These are phyloP conservation scores for Aspergillus avenaceus DNA, from an alignment of 495 filamentous ascomycete species.

Conservation along the genomic window DNA sequence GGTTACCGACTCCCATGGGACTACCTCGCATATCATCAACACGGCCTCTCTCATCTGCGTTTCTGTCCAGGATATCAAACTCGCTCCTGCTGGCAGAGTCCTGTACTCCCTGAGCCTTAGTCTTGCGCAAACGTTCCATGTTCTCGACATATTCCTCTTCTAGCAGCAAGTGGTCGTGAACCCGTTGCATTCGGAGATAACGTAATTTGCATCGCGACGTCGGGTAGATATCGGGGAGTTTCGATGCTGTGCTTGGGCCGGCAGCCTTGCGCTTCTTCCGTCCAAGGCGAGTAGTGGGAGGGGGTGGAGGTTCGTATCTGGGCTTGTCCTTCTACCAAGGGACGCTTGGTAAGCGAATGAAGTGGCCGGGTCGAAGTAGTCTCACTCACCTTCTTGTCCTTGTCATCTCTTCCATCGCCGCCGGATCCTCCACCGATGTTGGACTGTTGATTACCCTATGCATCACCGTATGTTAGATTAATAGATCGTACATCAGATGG, in stretches of 20 bases:
- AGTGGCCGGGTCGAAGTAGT: neutral
- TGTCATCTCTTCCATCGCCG: constrained; percentile 76
- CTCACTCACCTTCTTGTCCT: constrained; percentile 83
- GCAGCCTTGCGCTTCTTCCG: constrained; percentile 94
- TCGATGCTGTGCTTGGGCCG: constrained; percentile 88
- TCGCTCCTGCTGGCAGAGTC: constrained; percentile 46
- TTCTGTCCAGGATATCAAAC: constrained; percentile 55
- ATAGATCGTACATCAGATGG: constrained; percentile 2
- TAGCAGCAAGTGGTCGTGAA: constrained; percentile 93
- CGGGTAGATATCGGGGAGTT: constrained; percentile 89
- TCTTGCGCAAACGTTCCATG: constrained; percentile 88
- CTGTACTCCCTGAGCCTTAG: constrained; percentile 73
- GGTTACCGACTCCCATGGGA: constrained; percentile 96
- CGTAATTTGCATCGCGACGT: constrained; percentile 96
- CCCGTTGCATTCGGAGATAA: constrained; percentile 94
- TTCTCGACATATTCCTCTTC: constrained; percentile 99
- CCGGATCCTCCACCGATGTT: constrained; percentile 70
- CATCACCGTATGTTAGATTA: constrained; percentile 20
- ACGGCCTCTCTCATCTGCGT: constrained; percentile 90
- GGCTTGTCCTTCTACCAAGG: constrained; percentile 87
- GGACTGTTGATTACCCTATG: constrained; percentile 73
- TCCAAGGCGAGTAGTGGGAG: constrained; percentile 95
- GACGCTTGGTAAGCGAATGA: constrained; percentile 17
- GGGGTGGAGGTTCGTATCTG: constrained; percentile 97
- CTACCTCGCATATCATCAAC: constrained; percentile 99